Base-by-base conservation (phyloP, 2,329 filamentous ascomycete genomes). In the Aspergillus phoenicis region DNA sequence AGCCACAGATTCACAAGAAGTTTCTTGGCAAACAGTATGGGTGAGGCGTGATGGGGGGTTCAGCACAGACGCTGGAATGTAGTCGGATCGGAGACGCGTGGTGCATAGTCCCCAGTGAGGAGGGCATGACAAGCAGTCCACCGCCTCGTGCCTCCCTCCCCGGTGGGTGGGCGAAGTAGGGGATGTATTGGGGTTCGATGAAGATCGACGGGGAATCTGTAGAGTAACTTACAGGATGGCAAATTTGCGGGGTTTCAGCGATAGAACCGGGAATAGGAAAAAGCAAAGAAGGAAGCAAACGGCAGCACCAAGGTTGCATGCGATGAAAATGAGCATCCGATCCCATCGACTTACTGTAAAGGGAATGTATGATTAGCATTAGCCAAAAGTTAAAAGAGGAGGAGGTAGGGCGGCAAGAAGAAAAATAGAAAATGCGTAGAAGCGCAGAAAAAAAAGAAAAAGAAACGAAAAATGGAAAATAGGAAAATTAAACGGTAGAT, bases 291-390 rank as follows among this genome's bases (percentile, higher is more conserved):
- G 87, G 82, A 99, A 98, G 82, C 96, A 94, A 68, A 91, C 91
- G 66, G 92, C 83, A 65, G 95, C 93, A 63, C 90, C 93, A 70
- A 97, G 78, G 79, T 97, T 96, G 82, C 94, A 96, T 73, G 89
- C 92, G 66, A 86, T 89, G 79, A 99, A 99, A 71, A 98, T 86
- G 76, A 99, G 84, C 74, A 98, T 82, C 60, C 94, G 91, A 80
- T 99, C 95, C 95, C 94, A 98, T 81, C 94, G 87, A 81, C 92
- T 97, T 82, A 99, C 95, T 98, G 79, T 73, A 71, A 71, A 51
- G 60, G 57, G 62, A 54, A 24, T 39, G 57, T 10, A 63, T 55
- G 62, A 55, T 68, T 57, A 68, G 67, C 64, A 47, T 58, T 64
- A 54, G 20, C 43, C 41, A 24, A 53, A 58, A 53, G 22, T 26